Evolutionary conservation across 2,329 filamentous ascomycete species (phyloP).

Genomic region (Exophiala sp.): DNA sequence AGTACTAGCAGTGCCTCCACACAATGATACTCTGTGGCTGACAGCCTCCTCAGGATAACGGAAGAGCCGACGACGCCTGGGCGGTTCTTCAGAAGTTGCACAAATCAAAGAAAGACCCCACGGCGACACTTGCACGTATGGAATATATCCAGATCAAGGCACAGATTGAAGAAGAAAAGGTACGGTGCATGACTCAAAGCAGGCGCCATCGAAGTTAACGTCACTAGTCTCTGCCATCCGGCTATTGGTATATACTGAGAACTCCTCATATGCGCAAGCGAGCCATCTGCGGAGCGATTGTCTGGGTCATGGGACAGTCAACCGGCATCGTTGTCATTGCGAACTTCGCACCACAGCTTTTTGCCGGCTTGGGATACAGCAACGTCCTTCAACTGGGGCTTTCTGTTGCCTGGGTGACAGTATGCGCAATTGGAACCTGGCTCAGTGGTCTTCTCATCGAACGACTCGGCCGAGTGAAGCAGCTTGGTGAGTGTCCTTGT

Average conservation of each 20-base stretch:
- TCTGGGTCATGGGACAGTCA: slow-evolving; percentile 29
- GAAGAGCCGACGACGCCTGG: slow-evolving; percentile 7
- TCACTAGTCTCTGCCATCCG: slow-evolving; percentile 3
- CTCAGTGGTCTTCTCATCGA: slow-evolving; percentile 31
- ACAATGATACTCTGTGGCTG: neutral
- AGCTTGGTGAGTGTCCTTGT: slow-evolving; percentile 11
- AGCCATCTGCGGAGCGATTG: slow-evolving; percentile 7
- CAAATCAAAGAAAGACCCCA: neutral
- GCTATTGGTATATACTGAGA: slow-evolving; percentile 12
- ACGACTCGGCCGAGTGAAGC: slow-evolving; percentile 17
- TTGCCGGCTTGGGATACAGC: slow-evolving; percentile 33
- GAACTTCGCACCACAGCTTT: slow-evolving; percentile 39
- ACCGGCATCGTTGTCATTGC: slow-evolving; percentile 31
- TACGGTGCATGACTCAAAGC: neutral
- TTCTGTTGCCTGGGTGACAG: slow-evolving; percentile 20
- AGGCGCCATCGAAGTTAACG: neutral
- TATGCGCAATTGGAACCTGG: slow-evolving; percentile 28
- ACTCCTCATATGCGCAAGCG: slow-evolving; percentile 1
- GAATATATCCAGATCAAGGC: slow-evolving; percentile 11
- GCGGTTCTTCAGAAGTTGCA: slow-evolving; percentile 5
- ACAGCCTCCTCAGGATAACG: neutral
- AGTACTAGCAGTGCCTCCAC: neutral
- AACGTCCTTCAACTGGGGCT: slow-evolving; percentile 12
- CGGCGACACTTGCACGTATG: neutral
- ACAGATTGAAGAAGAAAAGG: slow-evolving; percentile 13